Conservation (phyloP, 352 stramenopile genomes). For the Phytophthora chlamydospora region DNA sequence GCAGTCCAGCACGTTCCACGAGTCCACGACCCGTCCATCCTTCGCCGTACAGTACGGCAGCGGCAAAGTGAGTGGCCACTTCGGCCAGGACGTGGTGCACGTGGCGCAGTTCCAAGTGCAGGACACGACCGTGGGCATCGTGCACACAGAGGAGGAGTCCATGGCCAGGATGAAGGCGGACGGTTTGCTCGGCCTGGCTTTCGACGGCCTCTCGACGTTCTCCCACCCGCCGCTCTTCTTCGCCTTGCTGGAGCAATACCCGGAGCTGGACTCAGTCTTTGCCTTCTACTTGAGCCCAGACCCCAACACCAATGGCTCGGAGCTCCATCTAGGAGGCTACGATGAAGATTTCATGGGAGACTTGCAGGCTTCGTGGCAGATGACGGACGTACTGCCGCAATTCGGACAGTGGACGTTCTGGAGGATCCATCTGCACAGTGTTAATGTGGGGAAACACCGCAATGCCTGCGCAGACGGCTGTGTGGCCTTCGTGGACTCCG, state of each 20-base stretch:
- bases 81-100: conserved; percentile 61
- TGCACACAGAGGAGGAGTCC: conserved; percentile 68
- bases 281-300: conserved; percentile 96
- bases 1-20: conserved; percentile 53
- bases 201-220: conserved; percentile 91
- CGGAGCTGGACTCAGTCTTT: conserved; percentile 87
- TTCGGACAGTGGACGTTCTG: conserved; percentile 88
- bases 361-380: conserved; percentile 64
- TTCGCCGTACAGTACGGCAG: conserved; percentile 83
- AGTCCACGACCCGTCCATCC: conserved; percentile 36
- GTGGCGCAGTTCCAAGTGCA: conserved; percentile 54
- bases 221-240: conserved; percentile 80
- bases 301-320: conserved; percentile 71
- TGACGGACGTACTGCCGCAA: conserved; percentile 76
- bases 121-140: conserved; percentile 64
- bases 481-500: conserved; percentile 97
- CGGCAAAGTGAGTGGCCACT: conserved; percentile 68
- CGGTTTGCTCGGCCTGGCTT: conserved; percentile 96
- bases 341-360: conserved; percentile 56
- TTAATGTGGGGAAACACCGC: conserved; percentile 50
- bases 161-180: conserved; percentile 91
- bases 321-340: conserved; percentile 76
- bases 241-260: conserved; percentile 63
- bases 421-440: conserved; percentile 73
- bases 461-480: conserved; percentile 62